Conservation (phyloP, 1,139 yeast genomes). For the Kodamaea sp. region DNA sequence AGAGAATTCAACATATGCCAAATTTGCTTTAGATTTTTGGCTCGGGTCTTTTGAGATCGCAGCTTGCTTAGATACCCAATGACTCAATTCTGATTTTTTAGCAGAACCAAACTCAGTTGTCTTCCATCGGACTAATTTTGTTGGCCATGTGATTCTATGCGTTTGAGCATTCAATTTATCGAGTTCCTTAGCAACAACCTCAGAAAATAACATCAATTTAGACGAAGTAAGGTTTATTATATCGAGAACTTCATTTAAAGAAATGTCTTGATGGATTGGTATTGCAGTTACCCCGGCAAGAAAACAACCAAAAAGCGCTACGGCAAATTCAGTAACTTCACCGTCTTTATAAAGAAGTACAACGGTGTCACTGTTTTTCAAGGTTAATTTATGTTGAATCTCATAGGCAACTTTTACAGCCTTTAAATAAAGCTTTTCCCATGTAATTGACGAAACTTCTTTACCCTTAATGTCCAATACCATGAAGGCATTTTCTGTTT, state of each 20-base stretch:
- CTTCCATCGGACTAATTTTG: slow-evolving; percentile 62
- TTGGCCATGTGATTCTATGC: slow-evolving; percentile 40
- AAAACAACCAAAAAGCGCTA: slow-evolving; percentile 87
- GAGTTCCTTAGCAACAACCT: slow-evolving; percentile 64
- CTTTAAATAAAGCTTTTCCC: slow-evolving; percentile 84
- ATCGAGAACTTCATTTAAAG: slow-evolving; percentile 61
- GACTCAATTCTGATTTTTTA: slow-evolving; percentile 34
- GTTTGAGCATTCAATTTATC: slow-evolving; percentile 50
- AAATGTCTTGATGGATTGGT: slow-evolving; percentile 77
- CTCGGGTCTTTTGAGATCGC: slow-evolving; percentile 23
- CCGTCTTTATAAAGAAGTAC: slow-evolving; percentile 77
- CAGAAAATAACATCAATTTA: slow-evolving; percentile 78
- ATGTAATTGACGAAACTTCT: slow-evolving; percentile 69
- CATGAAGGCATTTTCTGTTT: slow-evolving; percentile 67
- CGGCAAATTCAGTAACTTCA: slow-evolving; percentile 81
- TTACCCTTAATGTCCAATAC: slow-evolving; percentile 77
- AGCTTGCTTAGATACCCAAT: slow-evolving; percentile 25
- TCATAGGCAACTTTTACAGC: slow-evolving; percentile 90
- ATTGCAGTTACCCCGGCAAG: slow-evolving; percentile 93
- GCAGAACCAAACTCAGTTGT: slow-evolving; percentile 86
- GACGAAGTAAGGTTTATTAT: slow-evolving; percentile 74
- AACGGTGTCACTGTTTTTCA: slow-evolving; percentile 80
- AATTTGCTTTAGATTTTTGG: slow-evolving; percentile 45
- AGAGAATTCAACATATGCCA: slow-evolving; percentile 92
- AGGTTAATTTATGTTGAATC: slow-evolving; percentile 63